Evolutionary conservation across 345 rosid genomes (phyloP), one percentile per base, ranked within the genome.

Genomic region (Eucalyptus melliodora): DNA sequence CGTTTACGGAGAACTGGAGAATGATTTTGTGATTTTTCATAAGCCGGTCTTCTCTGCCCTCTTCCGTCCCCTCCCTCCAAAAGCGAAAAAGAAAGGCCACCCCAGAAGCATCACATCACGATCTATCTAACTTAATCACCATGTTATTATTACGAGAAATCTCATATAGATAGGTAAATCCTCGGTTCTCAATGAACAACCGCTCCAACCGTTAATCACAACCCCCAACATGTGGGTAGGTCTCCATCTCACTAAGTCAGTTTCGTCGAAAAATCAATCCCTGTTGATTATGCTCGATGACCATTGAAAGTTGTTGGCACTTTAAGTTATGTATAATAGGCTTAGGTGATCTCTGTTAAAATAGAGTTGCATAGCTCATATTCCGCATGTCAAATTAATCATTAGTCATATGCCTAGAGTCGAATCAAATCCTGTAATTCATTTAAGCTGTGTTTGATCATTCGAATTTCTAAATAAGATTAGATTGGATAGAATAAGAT

Each of bases 391-490:
- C 45, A 19, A 37, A 19, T 19, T 37, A 10, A 34, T 37, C 24
- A 21, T 19, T 11, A 0, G 0, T 72, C 23, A 72, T 72, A 19
- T 37, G 82, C 42, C 26, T 19, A 21, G 44, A 34, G 40, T 19
- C 1, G 8, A 72, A 72, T 72, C 42, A 3, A 69, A 69, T 69
- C 42, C 0, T 6, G 1, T 42, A 10, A 72, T 34, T 34, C 8
- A 34, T 72, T 34, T 37, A 0, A 30, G 34, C 2, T 7, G 9
- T 5, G 37, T n/a, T 8, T 53, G 4, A 1, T 21, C 0, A 1
- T 53, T 0, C 0, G 1, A 53, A 53, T 21, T 21, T 53, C 1
- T 53, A 53, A 21, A 53, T 53, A 21, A 21, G 1, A 53, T 21
- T 53, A 1, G 2, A 21, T 21, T 21, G 2, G 5, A 53, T 8